phyloP scores from a whole-genome alignment of 1,284 basidiomycete genomes.

The Vanrija sp. region DNA sequence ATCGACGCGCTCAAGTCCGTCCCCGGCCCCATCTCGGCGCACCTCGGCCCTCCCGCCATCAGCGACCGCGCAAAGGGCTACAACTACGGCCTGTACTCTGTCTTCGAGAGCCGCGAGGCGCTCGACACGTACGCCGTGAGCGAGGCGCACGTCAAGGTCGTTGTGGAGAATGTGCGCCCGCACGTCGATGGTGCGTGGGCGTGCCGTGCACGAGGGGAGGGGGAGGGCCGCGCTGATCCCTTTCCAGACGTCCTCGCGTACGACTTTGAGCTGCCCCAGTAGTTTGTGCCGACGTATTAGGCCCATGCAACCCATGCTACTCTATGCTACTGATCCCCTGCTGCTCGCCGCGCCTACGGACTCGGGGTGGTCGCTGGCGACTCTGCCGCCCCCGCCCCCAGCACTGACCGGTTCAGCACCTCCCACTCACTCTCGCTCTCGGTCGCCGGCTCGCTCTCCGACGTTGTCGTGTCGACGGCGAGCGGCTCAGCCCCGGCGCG shows the following conservation, averaged over 20 bases:
- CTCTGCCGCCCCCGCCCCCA: too few relatives aligned
- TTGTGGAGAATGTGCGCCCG: constrained; percentile 39
- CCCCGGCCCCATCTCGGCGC: constrained; percentile 33
- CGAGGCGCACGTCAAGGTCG: constrained; percentile 41
- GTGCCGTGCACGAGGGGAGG: background rate
- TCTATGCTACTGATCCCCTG: too few relatives aligned
- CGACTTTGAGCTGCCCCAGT: constrained; percentile 46
- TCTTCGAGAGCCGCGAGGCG: constrained; percentile 36
- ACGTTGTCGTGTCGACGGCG: background rate
- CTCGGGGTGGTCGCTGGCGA: too few relatives aligned
- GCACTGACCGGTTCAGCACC: too few relatives aligned
- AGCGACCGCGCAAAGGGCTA: constrained; percentile 45
- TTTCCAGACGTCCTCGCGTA: constrained; percentile 44
- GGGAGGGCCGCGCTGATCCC: background rate
- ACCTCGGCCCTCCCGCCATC: constrained; percentile 40
- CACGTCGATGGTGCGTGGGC: constrained; percentile 40
- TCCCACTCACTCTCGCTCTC: constrained; percentile 2
- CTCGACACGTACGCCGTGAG: constrained; percentile 45
- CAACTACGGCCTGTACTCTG: constrained; percentile 47
- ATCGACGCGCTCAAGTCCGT: constrained; percentile 37
- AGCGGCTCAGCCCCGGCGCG: constrained; percentile 19
- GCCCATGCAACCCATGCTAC: too few relatives aligned
- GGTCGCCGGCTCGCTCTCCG: background rate
- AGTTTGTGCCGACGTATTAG: too few relatives aligned
- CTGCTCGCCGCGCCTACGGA: too few relatives aligned